phyloP scores from a whole-genome alignment of 1,284 basidiomycete genomes.

The Naganishia cerealis region DNA sequence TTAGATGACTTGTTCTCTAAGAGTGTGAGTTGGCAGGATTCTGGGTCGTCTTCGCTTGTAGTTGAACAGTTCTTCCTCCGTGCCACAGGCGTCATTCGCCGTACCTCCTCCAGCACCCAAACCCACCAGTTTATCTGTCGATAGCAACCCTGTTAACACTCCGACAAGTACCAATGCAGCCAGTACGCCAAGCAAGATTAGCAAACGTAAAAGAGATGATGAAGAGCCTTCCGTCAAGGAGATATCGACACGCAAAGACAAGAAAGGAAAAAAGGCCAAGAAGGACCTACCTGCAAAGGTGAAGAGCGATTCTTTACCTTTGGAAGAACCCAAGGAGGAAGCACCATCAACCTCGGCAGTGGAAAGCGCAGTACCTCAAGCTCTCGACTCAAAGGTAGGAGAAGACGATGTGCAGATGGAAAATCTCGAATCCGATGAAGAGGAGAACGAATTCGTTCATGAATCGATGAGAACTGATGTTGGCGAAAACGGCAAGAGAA shows the following conservation, averaged over 20 bases:
- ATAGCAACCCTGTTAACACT: conserved; percentile 14
- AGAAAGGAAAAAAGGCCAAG: conserved; percentile 31
- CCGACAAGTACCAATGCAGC: conserved; percentile 29
- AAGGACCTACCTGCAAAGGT: conserved; percentile 32
- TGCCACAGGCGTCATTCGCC: conserved; percentile 42
- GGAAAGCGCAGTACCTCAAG: not conserved
- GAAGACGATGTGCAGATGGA: conserved; percentile 38
- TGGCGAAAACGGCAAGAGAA: conserved; percentile 38
- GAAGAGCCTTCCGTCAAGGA: conserved; percentile 31
- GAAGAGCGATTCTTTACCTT: conserved; percentile 32
- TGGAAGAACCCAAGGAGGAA: conserved; percentile 38
- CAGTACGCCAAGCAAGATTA: conserved; percentile 22
- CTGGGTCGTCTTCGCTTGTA: not conserved
- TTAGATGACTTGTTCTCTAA: conserved; percentile 54
- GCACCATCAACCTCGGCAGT: conserved; percentile 28
- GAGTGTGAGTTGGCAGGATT: conserved; percentile 44
- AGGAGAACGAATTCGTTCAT: conserved; percentile 50
- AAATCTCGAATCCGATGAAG: conserved; percentile 37
- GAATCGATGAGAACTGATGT: conserved; percentile 39
- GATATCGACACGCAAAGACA: conserved; percentile 33
- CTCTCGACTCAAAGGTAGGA: conserved; percentile 2
- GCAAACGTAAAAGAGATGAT: conserved; percentile 21
- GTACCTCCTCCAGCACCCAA: conserved; percentile 29
- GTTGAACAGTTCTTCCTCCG: too few species aligned
- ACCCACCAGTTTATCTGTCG: not conserved